These are phyloP conservation scores for Coniochaeta hoffmannii DNA, from an alignment of 2,329 filamentous ascomycete species.

Conservation along the genomic window DNA sequence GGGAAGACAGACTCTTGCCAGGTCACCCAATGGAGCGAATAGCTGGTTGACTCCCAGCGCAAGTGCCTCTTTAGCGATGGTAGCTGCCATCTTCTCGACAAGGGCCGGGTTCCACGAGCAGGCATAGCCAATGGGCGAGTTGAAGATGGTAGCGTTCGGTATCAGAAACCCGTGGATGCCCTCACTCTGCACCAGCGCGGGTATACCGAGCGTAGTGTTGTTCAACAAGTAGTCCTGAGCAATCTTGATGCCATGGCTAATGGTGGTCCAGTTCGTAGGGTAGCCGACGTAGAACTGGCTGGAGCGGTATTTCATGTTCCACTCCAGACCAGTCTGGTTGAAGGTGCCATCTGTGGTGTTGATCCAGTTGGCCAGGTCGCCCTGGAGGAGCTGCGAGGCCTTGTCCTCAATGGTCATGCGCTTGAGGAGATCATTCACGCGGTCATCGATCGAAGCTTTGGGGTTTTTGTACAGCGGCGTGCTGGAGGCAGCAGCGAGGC, in stretches of 20 bases:
- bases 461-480: constrained; percentile 55
- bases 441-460: constrained; percentile 51
- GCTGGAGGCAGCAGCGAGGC: constrained; percentile 5
- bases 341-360: constrained; percentile 59
- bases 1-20: constrained; percentile 33
- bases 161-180: constrained; percentile 67
- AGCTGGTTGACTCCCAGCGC: constrained; percentile 66
- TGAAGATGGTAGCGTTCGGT: constrained; percentile 69
- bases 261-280: constrained; percentile 45
- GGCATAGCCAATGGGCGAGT: constrained; percentile 65
- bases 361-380: constrained; percentile 68
- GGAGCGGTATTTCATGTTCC: constrained; percentile 58
- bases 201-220: constrained; percentile 62
- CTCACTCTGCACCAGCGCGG: constrained; percentile 66
- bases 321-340: constrained; percentile 59
- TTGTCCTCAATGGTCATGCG: constrained; percentile 73
- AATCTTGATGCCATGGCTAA: constrained; percentile 53
- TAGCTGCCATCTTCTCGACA: constrained; percentile 57
- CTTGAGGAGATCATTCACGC: constrained; percentile 59
- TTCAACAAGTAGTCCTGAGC: constrained; percentile 64
- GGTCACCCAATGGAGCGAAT: constrained; percentile 63
- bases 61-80: constrained; percentile 58
- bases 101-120: constrained; percentile 63
- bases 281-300: constrained; percentile 68
- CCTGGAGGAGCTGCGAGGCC: constrained; percentile 59